Evolutionary conservation across 306 rosid genomes (phyloP), one percentile per base, ranked within the genome.

Genomic region (Benincasa hispida): DNA sequence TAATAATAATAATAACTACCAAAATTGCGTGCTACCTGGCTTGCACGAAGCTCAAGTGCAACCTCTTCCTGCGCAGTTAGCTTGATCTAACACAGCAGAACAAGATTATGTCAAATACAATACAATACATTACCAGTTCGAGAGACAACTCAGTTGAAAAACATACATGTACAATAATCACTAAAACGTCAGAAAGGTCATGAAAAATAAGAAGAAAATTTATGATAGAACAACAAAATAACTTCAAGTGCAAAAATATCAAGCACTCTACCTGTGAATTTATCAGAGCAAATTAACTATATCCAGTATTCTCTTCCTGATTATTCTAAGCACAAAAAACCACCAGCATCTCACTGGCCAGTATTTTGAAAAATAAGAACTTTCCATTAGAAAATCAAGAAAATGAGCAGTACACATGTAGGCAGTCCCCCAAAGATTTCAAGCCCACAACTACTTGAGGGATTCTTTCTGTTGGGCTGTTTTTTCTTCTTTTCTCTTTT

Each of bases 61-160:
- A 95, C 98, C 83, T 95, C 99, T 75, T 95, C 99, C 86, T 92
- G 99, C 66, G 98, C 93, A 67, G 99, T 95, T 77, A 95, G 80
- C 92, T 95, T 95, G 69, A 95, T 92, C 99, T 95, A 90, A 65
- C 82, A 83, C 70, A 57, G 58, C 10, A 66, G 8, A 78, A 55
- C 59, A 66, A 15, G 21, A 24, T 62, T 27, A 32, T 48, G 30
- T 34, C 42, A 76, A n/a, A 28, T 48, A 47, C 13, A 18, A 48
- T 8, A 48, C 37, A 37, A 42, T 48, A 17, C 48, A 48, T 48
- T 5, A 2, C 32, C 28, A 8, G 25, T 24, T 42, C 1, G 0
- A 1, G 58, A 47, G 76, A 25, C 24, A 47, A 17, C 48, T 72
- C 25, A 27, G 42, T 72, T n/a, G n/a, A n/a, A n/a, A n/a, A n/a